Evolutionary conservation across 495 filamentous ascomycete species (phyloP), one percentile per base, ranked within the genome.

Genomic region (Neurospora africana): DNA sequence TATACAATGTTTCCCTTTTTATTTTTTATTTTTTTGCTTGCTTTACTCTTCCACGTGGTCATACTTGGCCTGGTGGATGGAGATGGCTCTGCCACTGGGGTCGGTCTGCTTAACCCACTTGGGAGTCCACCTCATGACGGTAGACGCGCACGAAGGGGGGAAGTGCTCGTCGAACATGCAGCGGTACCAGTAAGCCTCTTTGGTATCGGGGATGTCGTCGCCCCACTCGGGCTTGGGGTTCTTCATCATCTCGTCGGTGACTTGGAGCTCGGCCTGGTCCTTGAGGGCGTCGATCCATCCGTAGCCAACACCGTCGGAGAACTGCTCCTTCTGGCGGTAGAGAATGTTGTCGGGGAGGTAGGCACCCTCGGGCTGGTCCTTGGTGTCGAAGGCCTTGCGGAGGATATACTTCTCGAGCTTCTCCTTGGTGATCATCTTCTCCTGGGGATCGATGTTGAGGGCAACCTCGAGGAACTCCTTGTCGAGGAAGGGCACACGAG

Each of bases 131-230:
- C 96, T 87, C 92, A 93, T 92, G 53, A 99, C 95, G 41, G 96
- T 98, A 27, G 86, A 88, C 35, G 96, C 95, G 81, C 94, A 97
- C 77, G 91, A 90, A 33, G 90, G 84, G 44, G 96, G 96, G 88
- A 98, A 99, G 82, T 93, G 94, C 86, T 99, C 95, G 80, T 99
- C 95, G 80, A 98, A 99, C 93, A 99, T 98, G 77, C 79, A 83
- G 75, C 95, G 90, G 85, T 99, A 99, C 96, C 95, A 98, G 86
- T 98, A 97, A 88, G 94, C 94, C 84, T 99, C 95, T 87, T 99
- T 99, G 75, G 90, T 93, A 78, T 98, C 94, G 65, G 95, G 95
- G 71, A 96, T 87, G 77, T 99, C 95, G 71, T 39, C 69, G 40
- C 92, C 95, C 95, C 95, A 99, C 81, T 97, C 93, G 36, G 92